These are phyloP conservation scores for Carex myosuroides DNA, from an alignment of 176 grass and related monocot genomes.

Conservation along the genomic window DNA sequence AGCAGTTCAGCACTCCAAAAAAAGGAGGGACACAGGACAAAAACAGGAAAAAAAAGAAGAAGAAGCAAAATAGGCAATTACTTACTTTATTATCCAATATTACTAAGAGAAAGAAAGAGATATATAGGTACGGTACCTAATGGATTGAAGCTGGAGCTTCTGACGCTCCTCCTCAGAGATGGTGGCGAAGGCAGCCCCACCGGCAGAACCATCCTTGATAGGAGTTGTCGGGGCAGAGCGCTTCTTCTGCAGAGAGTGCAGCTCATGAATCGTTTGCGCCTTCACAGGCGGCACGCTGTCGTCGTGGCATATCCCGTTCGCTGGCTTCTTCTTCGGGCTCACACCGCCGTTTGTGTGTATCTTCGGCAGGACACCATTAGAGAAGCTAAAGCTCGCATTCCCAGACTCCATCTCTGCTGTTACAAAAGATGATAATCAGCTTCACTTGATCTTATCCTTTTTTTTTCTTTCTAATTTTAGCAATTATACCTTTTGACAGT, in stretches of 20 bases:
- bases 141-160: constrained; percentile 79
- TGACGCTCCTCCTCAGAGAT: constrained; percentile 36
- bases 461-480: neutral
- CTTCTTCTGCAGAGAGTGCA: constrained; percentile 61
- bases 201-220: constrained; percentile 18
- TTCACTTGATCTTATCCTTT: neutral
- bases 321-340: constrained; percentile 44
- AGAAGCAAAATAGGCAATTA: neutral
- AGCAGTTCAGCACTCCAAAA: too few relatives aligned
- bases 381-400: constrained; percentile 43
- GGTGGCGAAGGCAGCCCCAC: constrained; percentile 18
- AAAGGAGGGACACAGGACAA: too few relatives aligned
- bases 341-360: constrained; percentile 52
- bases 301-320: constrained; percentile 90
- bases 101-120: neutral
- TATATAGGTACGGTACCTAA: constrained; percentile 35
- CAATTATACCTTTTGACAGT: neutral
- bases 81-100: neutral
- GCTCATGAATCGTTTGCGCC: constrained; percentile 95
- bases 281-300: constrained; percentile 68
- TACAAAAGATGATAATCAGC: neutral
- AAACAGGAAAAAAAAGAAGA: too few relatives aligned
- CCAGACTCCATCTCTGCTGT: constrained; percentile 25
- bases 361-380: constrained; percentile 27
- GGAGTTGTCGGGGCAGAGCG: constrained; percentile 33